Conservation (phyloP, 768 basidiomycete genomes). For the Mycena belliarum region DNA sequence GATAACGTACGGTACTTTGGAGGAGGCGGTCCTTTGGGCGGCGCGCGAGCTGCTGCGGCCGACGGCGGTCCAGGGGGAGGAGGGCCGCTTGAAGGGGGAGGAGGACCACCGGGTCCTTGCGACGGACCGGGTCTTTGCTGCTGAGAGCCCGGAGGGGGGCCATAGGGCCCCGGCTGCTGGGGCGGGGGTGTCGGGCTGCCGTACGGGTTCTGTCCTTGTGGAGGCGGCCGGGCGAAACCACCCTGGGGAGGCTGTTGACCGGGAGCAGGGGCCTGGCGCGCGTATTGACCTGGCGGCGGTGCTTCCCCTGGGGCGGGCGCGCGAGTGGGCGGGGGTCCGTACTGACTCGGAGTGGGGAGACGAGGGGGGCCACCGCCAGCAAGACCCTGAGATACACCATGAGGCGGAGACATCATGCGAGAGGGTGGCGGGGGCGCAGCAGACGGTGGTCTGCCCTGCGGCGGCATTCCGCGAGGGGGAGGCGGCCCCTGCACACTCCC, state of each 20-base stretch:
- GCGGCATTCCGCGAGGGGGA: conserved; percentile 35
- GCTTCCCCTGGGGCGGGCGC: conserved; percentile 41
- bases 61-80: conserved; percentile 17
- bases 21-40: conserved; percentile 34
- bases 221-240: conserved; percentile 13
- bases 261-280: conserved; percentile 34
- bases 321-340: conserved; percentile 46
- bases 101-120: conserved; percentile 27
- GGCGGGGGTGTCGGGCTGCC: conserved; percentile 10
- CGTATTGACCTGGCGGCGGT: conserved; percentile 43
- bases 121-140: conserved; percentile 26
- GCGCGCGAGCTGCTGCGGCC: conserved; percentile 25
- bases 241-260: conserved; percentile 30
- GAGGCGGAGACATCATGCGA: conserved; percentile 50
- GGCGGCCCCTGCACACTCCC: conserved; percentile 58
- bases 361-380: conserved; percentile 23
- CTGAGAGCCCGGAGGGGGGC: conserved; percentile 26
- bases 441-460: conserved; percentile 24
- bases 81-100: conserved; percentile 37
- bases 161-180: conserved; percentile 39
- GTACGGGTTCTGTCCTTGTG: conserved; percentile 1
- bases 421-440: conserved; percentile 36
- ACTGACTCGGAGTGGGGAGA: conserved; percentile 51
- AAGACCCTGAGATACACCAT: conserved; percentile 31
- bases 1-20: conserved; percentile 48